phyloP scores from a whole-genome alignment of 345 rosid genomes.

The Punica granatum region DNA sequence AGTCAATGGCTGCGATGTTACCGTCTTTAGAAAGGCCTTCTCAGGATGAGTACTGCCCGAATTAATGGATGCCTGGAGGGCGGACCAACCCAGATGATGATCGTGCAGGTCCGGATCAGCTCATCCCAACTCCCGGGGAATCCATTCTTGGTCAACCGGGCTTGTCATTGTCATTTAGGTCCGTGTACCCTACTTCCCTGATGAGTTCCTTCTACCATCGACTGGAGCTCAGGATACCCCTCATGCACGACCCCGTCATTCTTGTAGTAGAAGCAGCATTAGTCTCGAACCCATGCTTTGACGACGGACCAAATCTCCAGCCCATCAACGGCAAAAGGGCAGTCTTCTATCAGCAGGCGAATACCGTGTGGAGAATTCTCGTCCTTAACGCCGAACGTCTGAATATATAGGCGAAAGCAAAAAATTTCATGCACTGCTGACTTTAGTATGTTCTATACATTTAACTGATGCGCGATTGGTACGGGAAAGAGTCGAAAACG shows the following conservation, averaged over 20 bases:
- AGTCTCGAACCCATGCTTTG: slow-evolving; percentile 55
- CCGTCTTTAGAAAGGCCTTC: slow-evolving; percentile 39
- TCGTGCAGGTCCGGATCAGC: slow-evolving; percentile 50
- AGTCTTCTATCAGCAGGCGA: slow-evolving; percentile 51
- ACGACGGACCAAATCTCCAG: slow-evolving; percentile 70
- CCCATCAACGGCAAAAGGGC: slow-evolving; percentile 73
- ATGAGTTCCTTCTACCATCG: slow-evolving; percentile 67
- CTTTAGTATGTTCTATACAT: background rate
- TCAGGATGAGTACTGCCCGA: slow-evolving; percentile 43
- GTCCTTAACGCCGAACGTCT: slow-evolving; percentile 73
- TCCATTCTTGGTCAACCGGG: slow-evolving; percentile 74
- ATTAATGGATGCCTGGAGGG: slow-evolving; percentile 67
- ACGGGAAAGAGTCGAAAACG: too few species aligned
- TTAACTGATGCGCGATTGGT: too few species aligned
- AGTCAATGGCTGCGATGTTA: slow-evolving; percentile 40
- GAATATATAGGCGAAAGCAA: slow-evolving; percentile 10
- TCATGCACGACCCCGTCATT: slow-evolving; percentile 33
- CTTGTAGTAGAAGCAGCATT: slow-evolving; percentile 45
- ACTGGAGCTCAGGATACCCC: slow-evolving; percentile 49
- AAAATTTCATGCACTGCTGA: background rate
- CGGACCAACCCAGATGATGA: slow-evolving; percentile 63
- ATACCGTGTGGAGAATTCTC: slow-evolving; percentile 45
- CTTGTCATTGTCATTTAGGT: slow-evolving; percentile 50
- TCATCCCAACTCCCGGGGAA: slow-evolving; percentile 31
- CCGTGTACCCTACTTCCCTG: slow-evolving; percentile 66